phyloP scores from a whole-genome alignment of 805 yeast species.

The Candida maltosa region DNA sequence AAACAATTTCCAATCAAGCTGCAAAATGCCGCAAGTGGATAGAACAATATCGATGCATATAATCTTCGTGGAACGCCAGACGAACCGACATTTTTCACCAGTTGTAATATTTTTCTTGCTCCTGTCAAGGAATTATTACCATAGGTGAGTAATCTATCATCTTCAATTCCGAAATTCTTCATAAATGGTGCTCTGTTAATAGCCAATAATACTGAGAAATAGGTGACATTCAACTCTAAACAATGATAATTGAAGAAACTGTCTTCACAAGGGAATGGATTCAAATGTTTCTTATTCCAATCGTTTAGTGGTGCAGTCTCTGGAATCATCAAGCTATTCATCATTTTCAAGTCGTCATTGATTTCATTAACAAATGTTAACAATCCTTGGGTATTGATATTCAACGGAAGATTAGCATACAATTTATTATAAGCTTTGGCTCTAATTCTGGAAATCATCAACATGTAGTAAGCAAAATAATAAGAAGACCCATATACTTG shows the following conservation, averaged over 20 bases:
- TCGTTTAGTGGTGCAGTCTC: slow-evolving; percentile 20
- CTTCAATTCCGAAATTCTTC: slow-evolving; percentile 11
- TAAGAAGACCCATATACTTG: slow-evolving; percentile 6
- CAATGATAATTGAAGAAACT: slow-evolving; percentile 1
- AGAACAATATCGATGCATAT: slow-evolving; percentile 17
- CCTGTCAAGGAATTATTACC: slow-evolving; percentile 23
- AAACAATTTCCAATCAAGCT: slow-evolving; percentile 21
- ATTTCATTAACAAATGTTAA: slow-evolving; percentile 11
- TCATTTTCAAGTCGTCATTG: slow-evolving; percentile 17
- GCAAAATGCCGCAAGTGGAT: slow-evolving; percentile 22
- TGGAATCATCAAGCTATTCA: slow-evolving; percentile 17
- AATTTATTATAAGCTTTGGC: slow-evolving; percentile 19
- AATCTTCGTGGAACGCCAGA: slow-evolving; percentile 13
- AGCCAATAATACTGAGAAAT: slow-evolving; percentile 21
- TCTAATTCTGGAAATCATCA: slow-evolving; percentile 19
- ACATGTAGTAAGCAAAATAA: slow-evolving; percentile 12
- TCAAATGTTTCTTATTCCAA: slow-evolving; percentile 5
- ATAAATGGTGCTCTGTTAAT: slow-evolving; percentile 28
- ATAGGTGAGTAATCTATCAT: slow-evolving; percentile 12
- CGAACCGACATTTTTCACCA: slow-evolving; percentile 11
- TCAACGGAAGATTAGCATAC: slow-evolving; percentile 14
- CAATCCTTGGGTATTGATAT: slow-evolving; percentile 12
- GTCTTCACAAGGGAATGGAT: slow-evolving; percentile 5
- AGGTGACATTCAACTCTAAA: slow-evolving; percentile 16
- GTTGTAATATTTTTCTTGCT: slow-evolving; percentile 22